Evolutionary conservation across 129 eudicot genomes (phyloP).

Genomic region (Daucus carota): DH1_v3.0 NC_030381.2:35250501-35251000

Average conservation of each 20-base stretch:
- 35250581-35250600: background rate
- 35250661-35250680: background rate
- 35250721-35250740: slow-evolving; percentile 18
- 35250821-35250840: slow-evolving; percentile 55
- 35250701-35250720: background rate
- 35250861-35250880: slow-evolving; percentile 46
- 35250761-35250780: slow-evolving; percentile 40
- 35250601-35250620: background rate
- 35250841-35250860: slow-evolving; percentile 67
- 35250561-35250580: background rate
- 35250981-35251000: slow-evolving; percentile 58
- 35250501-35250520: background rate
- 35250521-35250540: background rate
- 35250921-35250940: slow-evolving; percentile 49
- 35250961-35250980: slow-evolving; percentile 69
- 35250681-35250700: background rate
- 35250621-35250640: background rate
- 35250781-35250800: slow-evolving; percentile 47
- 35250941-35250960: slow-evolving; percentile 48
- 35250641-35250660: background rate
- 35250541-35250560: background rate
- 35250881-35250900: slow-evolving; percentile 49
- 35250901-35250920: slow-evolving; percentile 21
- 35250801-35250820: slow-evolving; percentile 43
- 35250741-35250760: slow-evolving; percentile 53